These are phyloP conservation scores for Madurella fahalii DNA, from an alignment of 2,329 filamentous ascomycete genomes.

Conservation along the genomic window DNA sequence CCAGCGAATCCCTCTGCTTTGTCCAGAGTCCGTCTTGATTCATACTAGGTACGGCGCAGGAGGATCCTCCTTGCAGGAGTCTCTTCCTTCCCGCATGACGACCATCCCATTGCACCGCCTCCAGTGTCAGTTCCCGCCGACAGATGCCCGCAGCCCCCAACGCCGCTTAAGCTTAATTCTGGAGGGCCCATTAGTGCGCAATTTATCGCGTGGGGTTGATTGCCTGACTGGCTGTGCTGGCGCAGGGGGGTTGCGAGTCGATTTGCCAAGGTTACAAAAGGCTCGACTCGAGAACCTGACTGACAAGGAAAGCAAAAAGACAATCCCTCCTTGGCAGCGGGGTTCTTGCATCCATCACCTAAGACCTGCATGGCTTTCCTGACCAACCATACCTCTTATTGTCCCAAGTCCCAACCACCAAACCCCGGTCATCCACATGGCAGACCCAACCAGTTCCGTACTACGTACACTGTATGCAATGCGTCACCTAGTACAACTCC, in stretches of 20 bases:
- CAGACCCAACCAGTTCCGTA: background rate
- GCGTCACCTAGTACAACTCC: too few relatives aligned
- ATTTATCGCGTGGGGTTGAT: slow-evolving; percentile 20
- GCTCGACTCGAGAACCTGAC: background rate
- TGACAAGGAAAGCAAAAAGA: background rate
- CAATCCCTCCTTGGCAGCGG: slow-evolving; percentile 1
- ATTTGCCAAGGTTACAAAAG: slow-evolving; percentile 1
- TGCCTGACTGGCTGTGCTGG: slow-evolving; percentile 2
- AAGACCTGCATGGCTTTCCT: background rate
- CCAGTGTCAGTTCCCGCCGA: too few relatives aligned
- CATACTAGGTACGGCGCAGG: too few relatives aligned
- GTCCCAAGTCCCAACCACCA: background rate
- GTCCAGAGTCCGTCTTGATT: too few relatives aligned
- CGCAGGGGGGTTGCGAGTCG: background rate
- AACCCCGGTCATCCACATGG: background rate
- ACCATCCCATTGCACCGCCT: too few relatives aligned
- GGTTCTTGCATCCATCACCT: background rate
- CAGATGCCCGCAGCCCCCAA: slow-evolving; percentile 1
- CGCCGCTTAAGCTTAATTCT: slow-evolving; percentile 34
- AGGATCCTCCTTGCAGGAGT: too few relatives aligned
- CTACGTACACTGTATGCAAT: background rate
- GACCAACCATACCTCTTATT: background rate
- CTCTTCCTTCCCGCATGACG: too few relatives aligned
- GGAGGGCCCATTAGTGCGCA: slow-evolving; percentile 21
- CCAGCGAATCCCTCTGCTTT: too few relatives aligned